Conservation (phyloP, 108 stramenopile genomes). For the Chaetoceros muelleri region DNA sequence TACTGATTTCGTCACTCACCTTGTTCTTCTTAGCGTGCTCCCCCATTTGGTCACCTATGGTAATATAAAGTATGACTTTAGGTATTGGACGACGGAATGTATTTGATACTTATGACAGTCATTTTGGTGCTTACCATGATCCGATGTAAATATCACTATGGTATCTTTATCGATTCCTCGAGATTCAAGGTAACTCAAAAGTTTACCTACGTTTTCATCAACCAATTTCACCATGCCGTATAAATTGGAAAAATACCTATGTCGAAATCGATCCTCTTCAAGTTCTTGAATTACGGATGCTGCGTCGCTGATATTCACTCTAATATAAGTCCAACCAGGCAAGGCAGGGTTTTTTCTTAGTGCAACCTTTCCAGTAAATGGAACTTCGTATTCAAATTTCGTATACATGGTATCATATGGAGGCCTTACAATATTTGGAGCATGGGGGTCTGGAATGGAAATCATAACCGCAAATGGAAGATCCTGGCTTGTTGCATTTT, state of each 20-base stretch:
- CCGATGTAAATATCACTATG: conserved; percentile 4
- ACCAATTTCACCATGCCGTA: conserved; percentile 1
- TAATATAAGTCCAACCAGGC: background rate
- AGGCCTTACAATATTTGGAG: background rate
- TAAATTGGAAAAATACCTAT: background rate
- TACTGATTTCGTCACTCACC: no score
- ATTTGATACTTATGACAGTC: no score
- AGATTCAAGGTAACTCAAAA: background rate
- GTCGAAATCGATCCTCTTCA: background rate
- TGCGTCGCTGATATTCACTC: background rate
- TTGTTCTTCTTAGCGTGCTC: background rate
- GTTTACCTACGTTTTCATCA: conserved; percentile 1
- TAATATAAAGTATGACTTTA: no score
- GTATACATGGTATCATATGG: background rate
- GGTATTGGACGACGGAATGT: no score
- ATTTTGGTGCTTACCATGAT: no score
- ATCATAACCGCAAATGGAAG: background rate
- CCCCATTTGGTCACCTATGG: background rate
- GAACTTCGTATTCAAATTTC: background rate
- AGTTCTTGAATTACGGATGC: background rate
- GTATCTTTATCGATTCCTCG: background rate
- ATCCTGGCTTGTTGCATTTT: background rate
- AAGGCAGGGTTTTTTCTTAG: background rate
- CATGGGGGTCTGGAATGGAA: background rate
- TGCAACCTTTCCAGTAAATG: background rate